A percentile compares a stretch with the other conserved stretches of the same genome.
Evolutionary conservation across 768 basidiomycete species (phyloP).

Genomic region (Leccinum truebloodii): DNA sequence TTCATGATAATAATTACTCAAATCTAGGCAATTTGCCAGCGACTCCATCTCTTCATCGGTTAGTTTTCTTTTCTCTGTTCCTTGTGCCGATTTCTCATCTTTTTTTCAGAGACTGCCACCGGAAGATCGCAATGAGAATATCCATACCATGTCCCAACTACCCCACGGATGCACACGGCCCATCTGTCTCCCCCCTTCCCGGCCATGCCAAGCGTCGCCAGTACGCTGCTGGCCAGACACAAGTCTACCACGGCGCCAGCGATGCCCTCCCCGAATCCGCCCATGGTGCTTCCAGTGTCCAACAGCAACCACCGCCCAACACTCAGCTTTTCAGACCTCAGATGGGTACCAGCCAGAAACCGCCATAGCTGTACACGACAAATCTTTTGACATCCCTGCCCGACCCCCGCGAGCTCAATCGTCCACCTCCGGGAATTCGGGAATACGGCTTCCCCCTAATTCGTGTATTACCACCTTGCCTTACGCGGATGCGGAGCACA

Average conservation of each 20-base stretch:
- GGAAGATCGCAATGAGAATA: constrained; percentile 90
- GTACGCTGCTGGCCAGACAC: too few species aligned
- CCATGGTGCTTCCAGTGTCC: constrained; percentile 39
- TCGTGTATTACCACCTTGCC: too few species aligned
- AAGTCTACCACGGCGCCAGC: constrained; percentile 39
- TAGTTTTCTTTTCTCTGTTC: constrained; percentile 33
- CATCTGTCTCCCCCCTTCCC: constrained; percentile 46
- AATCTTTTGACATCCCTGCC: constrained; percentile 93
- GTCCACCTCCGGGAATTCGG: constrained; percentile 81
- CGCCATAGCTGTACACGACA: constrained; percentile 77
- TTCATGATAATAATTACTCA: too few species aligned
- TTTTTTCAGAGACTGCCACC: constrained; percentile 56
- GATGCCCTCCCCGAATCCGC: constrained; percentile 46
- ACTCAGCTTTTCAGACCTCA: constrained; percentile 82
- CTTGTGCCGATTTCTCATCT: constrained; percentile 14
- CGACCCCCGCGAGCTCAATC: constrained; percentile 70
- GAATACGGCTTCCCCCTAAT: constrained; percentile 53
- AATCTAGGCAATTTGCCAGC: constrained; percentile 55
- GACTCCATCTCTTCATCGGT: constrained; percentile 85
- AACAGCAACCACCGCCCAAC: constrained; percentile 38
- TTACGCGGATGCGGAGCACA: too few species aligned
- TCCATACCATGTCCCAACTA: constrained; percentile 45
- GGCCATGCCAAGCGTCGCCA: constrained; percentile 54
- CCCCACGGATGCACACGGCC: constrained; percentile 41
- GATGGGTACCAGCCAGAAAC: constrained; percentile 84